Base-by-base conservation (phyloP, 2,329 filamentous ascomycete genomes). In the Madurella mycetomatis region DNA sequence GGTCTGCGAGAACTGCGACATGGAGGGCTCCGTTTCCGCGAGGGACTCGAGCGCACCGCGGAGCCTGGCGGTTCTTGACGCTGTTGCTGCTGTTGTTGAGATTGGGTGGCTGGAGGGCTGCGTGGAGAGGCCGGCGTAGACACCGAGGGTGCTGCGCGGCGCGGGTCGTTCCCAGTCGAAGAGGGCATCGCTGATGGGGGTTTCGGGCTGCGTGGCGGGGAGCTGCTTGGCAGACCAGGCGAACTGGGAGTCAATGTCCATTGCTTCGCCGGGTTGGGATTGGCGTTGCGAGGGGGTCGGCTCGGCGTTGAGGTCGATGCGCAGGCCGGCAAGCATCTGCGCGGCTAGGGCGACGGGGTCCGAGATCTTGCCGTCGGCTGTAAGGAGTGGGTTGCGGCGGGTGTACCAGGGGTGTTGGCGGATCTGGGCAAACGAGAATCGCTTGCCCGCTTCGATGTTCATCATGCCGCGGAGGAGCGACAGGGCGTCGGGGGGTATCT, bases 351-450 rank as follows among this genome's bases (percentile, higher is more conserved):
- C 83, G 58, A 97, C 76, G 1, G 90, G 89, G 64, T 97, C 90
- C 11, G 81, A 81, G 34, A 92, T 80, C 60, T 79, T 83, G 62
- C 92, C 92, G 57, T 91, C 86, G 1, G 80, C 66, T 4, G 85
- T 84, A 47, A 97, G 78, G 64, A 91, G 86, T 32, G 79, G 80
- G 69, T 97, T 99, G 56, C 79, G 79, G 44, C 90, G 82, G 3
- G 90, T 96, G 69, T 90, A 96, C 94, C 94, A 99, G 1, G 92
- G 92, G 71, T 99, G 94, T 60, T 88, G 85, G 56, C 90, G 87
- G 60, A 99, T 86, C 64, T 91, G 85, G 48, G 88, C 82, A 61
- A 97, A 86, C n/a, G 83, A 86, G 74, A 96, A 96, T 41, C 94
- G 85, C 60, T 82, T 84, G 5, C 69, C 68, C 0, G 87, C 77